Evolutionary conservation across 306 rosid genomes (phyloP), one percentile per base, ranked within the genome.

Genomic region (Cucurbita maxima): DNA sequence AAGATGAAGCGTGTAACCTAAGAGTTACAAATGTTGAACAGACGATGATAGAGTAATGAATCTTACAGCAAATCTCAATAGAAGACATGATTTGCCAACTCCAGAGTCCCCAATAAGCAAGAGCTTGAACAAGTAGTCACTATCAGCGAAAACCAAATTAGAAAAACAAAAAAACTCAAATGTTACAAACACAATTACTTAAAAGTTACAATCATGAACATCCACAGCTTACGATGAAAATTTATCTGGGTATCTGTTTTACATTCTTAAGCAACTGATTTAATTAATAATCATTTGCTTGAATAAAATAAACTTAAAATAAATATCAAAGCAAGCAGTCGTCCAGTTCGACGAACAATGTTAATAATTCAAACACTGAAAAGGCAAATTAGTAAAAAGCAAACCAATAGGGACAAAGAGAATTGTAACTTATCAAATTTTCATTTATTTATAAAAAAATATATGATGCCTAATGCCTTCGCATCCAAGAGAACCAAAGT

Each of bases 61-160:
- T n/a, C 88, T 82, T 77, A 85, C 88, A 36, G 86, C 82, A 71
- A 85, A 85, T 79, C 88, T 80, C 83, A 82, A 74, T 7, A 85
- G 88, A 62, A 85, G 88, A 50, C 88, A 82, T 41, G 86, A 82
- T 43, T 85, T 85, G 1, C 88, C 86, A 53, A 85, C 88, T 15
- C 86, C 88, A 16, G 86, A 85, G 52, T 85, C 88, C 73, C 86
- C 88, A 73, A 82, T 85, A 19, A 85, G 84, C 76, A 85, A 76
- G 76, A 85, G 86, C 69, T 85, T 85, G 80, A 85, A 85, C 81
- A 85, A 69, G 75, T 85, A 85, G 71, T 85, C 88, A 74, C 88
- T 85, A 82, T 76, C 81, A 25, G 50, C 36, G 30, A 67, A 67
- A 67, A 19, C 56, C 52, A 63, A 11, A 41, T 41, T 2, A 53